Base-by-base conservation (phyloP, 106 monocot genomes). In the Dioscorea alata region DNA sequence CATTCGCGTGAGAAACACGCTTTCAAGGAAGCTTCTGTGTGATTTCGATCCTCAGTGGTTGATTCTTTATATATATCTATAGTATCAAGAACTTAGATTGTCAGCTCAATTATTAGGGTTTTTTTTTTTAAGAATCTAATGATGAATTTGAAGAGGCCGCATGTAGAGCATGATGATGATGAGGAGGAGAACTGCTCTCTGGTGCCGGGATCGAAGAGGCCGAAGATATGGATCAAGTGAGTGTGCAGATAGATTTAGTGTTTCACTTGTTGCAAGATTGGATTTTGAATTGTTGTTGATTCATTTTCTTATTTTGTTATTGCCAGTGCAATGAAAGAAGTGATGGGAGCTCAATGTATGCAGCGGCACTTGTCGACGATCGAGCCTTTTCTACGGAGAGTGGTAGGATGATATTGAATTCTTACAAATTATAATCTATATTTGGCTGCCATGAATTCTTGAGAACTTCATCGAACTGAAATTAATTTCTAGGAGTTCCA, bases 331-430 rank as follows among this genome's bases (percentile, higher is more conserved):
- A 71, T 82, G 72, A 79, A 72, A 71, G 88, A 79, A 69, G 76
- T 83, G 48, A 76, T 85, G 73, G 81, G 73, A 21, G 74, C 79
- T 51, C 72, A 79, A 50, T 82, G 72, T 23, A 79, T 89, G 67
- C 85, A 79, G 71, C 66, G 67, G 67, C 71, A 83, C 67, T 72
- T 89, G 77, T 67, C 83, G 23, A 81, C 75, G 81, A 62, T 88
- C 33, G 89, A 89, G 67, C 82, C 85, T 66, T 85, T 85, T 72
- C 69, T 89, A 25, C 89, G 89, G 23, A 82, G 66, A 73, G 85
- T 89, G 76, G 85, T 89, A 79, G 48, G 63, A 34, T 1, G 6
- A 10, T 42, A 10, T 42, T 42, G 42, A 42, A 42, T 42, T 42
- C 28, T 28, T 28, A 28, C 42, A 42, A 42, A 42, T 42, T 10